Percentiles rank a stretch among this genome's conserved stretches.
Evolutionary conservation across 2,329 filamentous ascomycete species (phyloP).

Genomic region (Microthyrium microscopicum): DNA sequence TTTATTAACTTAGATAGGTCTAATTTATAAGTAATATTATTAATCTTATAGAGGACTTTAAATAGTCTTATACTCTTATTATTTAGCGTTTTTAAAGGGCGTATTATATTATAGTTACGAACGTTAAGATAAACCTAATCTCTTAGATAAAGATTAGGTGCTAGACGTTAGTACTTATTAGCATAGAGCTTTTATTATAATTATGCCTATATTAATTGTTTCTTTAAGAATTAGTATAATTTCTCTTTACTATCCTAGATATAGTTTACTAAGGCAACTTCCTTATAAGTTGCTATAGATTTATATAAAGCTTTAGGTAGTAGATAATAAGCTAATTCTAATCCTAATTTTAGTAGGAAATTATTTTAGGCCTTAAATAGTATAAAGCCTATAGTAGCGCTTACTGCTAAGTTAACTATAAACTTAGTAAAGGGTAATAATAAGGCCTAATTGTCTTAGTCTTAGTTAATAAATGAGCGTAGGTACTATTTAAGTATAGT

Average conservation of each 20-base stretch:
- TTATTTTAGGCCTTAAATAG: background rate
- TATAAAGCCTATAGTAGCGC: background rate
- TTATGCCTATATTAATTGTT: too few species aligned
- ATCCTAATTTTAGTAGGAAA: too few species aligned
- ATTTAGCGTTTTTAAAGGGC: background rate
- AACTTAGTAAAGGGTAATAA: background rate
- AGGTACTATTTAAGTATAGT: slow-evolving; percentile 7
- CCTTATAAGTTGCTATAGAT: background rate
- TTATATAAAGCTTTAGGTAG: background rate
- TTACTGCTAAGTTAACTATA: background rate
- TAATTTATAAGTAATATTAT: background rate
- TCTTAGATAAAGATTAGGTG: too few species aligned
- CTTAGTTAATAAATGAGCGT: slow-evolving; percentile 3
- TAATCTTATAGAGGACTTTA: background rate
- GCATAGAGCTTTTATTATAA: too few species aligned
- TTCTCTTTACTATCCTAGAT: too few species aligned
- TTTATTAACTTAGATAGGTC: background rate
- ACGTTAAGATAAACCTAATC: background rate
- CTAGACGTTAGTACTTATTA: too few species aligned
- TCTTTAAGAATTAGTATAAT: too few species aligned
- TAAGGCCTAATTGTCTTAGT: background rate
- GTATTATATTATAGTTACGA: background rate
- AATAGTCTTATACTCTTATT: background rate
- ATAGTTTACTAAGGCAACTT: background rate
- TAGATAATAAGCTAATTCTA: background rate